A percentile compares a stretch with the other conserved stretches of the same genome.
Evolutionary conservation across 495 filamentous ascomycete genomes (phyloP).

Genomic region (Penicillium cinerascens): DNA sequence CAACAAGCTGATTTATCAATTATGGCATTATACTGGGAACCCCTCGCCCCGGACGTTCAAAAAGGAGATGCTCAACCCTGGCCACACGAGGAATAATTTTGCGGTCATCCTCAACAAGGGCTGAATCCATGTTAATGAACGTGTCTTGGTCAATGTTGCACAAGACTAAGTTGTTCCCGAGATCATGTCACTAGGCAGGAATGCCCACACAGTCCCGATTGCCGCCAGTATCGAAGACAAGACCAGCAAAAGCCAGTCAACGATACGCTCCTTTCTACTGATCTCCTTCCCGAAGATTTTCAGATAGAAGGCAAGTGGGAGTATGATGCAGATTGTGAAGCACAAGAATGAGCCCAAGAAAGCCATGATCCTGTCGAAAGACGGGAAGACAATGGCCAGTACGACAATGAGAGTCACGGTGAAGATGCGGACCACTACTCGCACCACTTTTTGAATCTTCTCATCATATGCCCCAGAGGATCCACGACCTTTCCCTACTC

Average conservation of each 20-base stretch:
- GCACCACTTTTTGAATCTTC: conserved; percentile 57
- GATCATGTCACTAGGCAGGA: conserved; percentile 66
- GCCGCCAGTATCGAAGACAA: conserved; percentile 65
- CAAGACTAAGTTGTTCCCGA: conserved; percentile 11
- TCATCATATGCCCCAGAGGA: conserved; percentile 32
- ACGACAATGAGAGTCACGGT: conserved; percentile 58
- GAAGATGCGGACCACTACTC: conserved; percentile 56
- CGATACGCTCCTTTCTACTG: conserved; percentile 54
- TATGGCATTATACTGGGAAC: conserved; percentile 59
- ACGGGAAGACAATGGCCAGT: conserved; percentile 76
- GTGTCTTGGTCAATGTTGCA: background rate
- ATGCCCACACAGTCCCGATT: conserved; percentile 82
- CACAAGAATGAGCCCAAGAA: conserved; percentile 88
- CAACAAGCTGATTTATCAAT: conserved; percentile 81
- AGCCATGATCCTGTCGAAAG: conserved; percentile 92
- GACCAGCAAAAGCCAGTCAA: conserved; percentile 68
- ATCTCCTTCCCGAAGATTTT: conserved; percentile 89
- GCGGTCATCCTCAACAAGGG: conserved; percentile 58
- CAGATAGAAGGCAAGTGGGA: conserved; percentile 85
- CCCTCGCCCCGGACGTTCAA: conserved; percentile 41
- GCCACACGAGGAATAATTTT: conserved; percentile 82
- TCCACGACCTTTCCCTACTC: conserved; percentile 55
- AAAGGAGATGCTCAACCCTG: conserved; percentile 73
- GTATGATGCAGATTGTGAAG: conserved; percentile 89
- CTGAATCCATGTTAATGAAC: conserved; percentile 4